Base-by-base conservation (phyloP, 2,329 filamentous ascomycete genomes). In the Calonectria multiphialidica region DNA sequence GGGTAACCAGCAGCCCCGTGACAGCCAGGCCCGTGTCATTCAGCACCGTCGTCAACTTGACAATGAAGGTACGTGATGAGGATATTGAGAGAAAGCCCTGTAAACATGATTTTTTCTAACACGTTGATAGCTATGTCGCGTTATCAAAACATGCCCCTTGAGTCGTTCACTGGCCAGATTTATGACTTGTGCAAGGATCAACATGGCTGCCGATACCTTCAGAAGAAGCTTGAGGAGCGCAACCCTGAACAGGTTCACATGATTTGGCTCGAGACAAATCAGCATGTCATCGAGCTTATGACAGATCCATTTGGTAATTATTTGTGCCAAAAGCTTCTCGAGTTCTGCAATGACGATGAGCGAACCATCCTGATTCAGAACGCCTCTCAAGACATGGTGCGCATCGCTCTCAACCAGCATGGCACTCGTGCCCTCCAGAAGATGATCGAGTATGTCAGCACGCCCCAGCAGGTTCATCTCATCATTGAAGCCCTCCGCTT, bases 251-350 rank as follows among this genome's bases (percentile, higher is more conserved):
- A 97, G 80, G 90, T 98, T 64, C 94, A 97, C 83, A 92, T 96
- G 88, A 98, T 99, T 83, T 99, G 97, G 88, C 88, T 93, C 35
- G 97, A 99, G 87, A 98, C 96, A 66, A 95, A 96, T 82, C 90
- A 94, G 81, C 95, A 98, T 83, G 96, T 99, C 78, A 93, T 98
- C 75, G 97, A 99, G 87, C 89, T 99, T 76, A 99, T 99, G 97
- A 98, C 95, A 72, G 96, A 99, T 85, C 96, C 97, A 12, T 99
- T 99, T 84, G 97, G 97, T 83, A 99, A 99, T 88, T 99, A 99
- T 85, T 92, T 99, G 77, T 98, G 96, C 88, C 97, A 99, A 88
- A 99, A 98, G 90, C 88, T 99, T 74, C 90, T 99, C 37, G 97
- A 99, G 86, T 98, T 93, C 84, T 96, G 95, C 86, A 97, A 95